Evolutionary conservation across 805 yeast species (phyloP).

Genomic region (Schwanniomyces pseudopolymorphus): DNA sequence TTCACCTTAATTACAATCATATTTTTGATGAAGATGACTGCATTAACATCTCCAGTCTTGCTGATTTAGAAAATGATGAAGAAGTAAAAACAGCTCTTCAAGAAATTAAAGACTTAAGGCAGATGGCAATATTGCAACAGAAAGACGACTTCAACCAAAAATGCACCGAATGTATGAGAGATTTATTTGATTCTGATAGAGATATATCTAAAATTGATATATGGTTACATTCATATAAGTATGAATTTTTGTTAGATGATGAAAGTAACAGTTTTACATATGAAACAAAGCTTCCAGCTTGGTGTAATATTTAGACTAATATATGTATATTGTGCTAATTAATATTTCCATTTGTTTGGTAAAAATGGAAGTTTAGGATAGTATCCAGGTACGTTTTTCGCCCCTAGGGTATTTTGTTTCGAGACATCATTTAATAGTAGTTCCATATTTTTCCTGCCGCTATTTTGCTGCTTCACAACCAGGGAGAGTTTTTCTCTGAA

Average conservation of each 20-base stretch:
- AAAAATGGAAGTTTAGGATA: conserved; percentile 26
- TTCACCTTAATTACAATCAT: conserved; percentile 7
- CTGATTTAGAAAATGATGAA: conserved; percentile 12
- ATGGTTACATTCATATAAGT: conserved; percentile 50
- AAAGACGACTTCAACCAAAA: conserved; percentile 15
- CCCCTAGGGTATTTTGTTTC: conserved; percentile 13
- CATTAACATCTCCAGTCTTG: conserved; percentile 12
- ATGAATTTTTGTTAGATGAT: conserved; percentile 20
- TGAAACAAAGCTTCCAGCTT: conserved; percentile 45
- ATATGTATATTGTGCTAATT: neutral
- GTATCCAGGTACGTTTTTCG: conserved; percentile 13
- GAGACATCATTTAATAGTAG: conserved; percentile 2
- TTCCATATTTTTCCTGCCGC: conserved; percentile 1
- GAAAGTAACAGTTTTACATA: conserved; percentile 32
- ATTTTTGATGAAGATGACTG: conserved; percentile 8
- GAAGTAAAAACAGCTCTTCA: conserved; percentile 13
- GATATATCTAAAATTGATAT: conserved; percentile 29
- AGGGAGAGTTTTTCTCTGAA: conserved; percentile 1
- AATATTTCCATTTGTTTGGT: neutral
- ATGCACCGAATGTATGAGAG: conserved; percentile 36
- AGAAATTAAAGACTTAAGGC: conserved; percentile 20
- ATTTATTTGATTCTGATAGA: conserved; percentile 29
- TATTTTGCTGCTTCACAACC: conserved; percentile 4
- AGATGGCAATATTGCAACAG: conserved; percentile 26
- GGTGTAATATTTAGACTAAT: conserved; percentile 37